A percentile compares a stretch with the other conserved stretches of the same genome.
Conservation (phyloP, 352 stramenopile genomes). For the Globisporangium mamillatum region DNA sequence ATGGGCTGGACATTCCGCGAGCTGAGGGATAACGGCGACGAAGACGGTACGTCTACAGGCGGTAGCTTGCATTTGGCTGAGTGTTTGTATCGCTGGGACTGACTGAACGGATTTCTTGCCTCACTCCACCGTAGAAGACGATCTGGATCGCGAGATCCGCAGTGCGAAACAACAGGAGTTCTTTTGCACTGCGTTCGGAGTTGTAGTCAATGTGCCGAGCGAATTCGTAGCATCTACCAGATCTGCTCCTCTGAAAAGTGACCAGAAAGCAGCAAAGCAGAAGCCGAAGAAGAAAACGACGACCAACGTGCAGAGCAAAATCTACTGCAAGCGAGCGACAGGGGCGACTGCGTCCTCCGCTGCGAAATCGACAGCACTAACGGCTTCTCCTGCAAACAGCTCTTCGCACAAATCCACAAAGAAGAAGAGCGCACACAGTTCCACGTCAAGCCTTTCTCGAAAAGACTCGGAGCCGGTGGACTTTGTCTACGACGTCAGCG, state of each 20-base stretch:
- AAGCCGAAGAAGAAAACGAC: conserved; percentile 17
- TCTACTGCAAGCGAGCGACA: conserved; percentile 34
- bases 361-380: not conserved
- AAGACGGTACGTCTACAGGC: conserved; percentile 15
- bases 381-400: not conserved
- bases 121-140: conserved; percentile 4
- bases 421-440: not conserved
- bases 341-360: conserved; percentile 17
- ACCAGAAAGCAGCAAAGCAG: conserved; percentile 16
- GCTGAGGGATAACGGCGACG: conserved; percentile 11
- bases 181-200: conserved; percentile 34
- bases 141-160: conserved; percentile 12
- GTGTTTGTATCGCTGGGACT: not conserved
- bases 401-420: conserved; percentile 1
- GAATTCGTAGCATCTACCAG: conserved; percentile 41
- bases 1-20: conserved; percentile 66
- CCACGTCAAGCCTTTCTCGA: not conserved
- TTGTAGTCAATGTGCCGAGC: conserved; percentile 27
- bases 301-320: conserved; percentile 11
- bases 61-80: too few relatives aligned
- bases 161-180: conserved; percentile 24
- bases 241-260: not conserved
- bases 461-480: conserved; percentile 32
- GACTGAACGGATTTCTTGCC: not conserved
- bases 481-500: conserved; percentile 70